phyloP scores from a whole-genome alignment of 306 rosid species.

The Malus sylvestris region DNA sequence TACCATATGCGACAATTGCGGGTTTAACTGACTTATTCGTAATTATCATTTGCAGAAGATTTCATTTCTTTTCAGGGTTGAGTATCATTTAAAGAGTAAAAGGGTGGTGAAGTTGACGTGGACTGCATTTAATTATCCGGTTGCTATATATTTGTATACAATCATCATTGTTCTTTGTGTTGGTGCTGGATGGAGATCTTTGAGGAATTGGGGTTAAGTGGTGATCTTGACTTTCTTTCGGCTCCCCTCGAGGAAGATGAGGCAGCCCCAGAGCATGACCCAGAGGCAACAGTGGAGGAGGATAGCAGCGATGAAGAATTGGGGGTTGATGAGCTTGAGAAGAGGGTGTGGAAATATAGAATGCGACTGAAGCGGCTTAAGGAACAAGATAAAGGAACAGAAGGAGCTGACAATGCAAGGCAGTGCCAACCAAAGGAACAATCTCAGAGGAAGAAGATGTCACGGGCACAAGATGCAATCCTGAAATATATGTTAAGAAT shows the following conservation, averaged over 20 bases:
- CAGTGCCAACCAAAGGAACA: slow-evolving; percentile 75
- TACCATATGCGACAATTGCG: not conserved
- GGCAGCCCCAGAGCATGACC: slow-evolving; percentile 30
- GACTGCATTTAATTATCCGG: not conserved
- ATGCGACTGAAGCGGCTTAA: slow-evolving; percentile 50
- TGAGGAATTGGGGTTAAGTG: slow-evolving; percentile 52
- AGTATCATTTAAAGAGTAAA: not conserved
- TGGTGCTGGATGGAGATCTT: slow-evolving; percentile 45
- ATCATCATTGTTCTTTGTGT: not conserved
- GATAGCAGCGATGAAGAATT: slow-evolving; percentile 61
- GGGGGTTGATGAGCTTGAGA: slow-evolving; percentile 64
- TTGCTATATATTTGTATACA: not conserved
- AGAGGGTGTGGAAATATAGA: slow-evolving; percentile 75
- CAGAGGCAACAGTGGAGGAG: slow-evolving; percentile 47
- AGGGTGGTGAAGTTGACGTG: not conserved
- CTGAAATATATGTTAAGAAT: slow-evolving; percentile 82
- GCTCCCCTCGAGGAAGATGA: slow-evolving; percentile 47
- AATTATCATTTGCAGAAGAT: slow-evolving; percentile 5
- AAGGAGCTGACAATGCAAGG: slow-evolving; percentile 46
- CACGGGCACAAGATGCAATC: slow-evolving; percentile 84
- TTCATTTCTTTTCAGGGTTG: not conserved
- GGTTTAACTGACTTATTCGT: not conserved
- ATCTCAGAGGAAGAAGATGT: slow-evolving; percentile 88
- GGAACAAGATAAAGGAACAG: slow-evolving; percentile 55
- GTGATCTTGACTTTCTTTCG: slow-evolving; percentile 50